Evolutionary conservation across 2,329 filamentous ascomycete species (phyloP).

Genomic region (Helotiales sp.): DNA sequence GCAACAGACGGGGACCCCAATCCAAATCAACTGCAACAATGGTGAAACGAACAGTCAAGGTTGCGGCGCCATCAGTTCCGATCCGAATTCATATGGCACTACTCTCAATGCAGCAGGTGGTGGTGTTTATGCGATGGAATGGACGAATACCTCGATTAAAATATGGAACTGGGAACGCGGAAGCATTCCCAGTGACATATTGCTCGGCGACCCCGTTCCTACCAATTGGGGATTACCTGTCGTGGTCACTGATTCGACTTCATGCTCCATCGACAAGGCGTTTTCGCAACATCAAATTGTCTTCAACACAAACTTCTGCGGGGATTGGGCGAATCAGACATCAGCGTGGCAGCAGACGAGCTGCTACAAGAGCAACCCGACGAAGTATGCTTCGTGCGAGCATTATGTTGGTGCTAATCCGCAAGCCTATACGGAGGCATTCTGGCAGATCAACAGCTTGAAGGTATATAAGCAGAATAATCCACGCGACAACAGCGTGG

Average conservation of each 20-base stretch:
- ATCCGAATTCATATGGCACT: slow-evolving; percentile 34
- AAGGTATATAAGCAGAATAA: slow-evolving; percentile 1
- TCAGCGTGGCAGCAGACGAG: background rate
- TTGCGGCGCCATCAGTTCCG: slow-evolving; percentile 31
- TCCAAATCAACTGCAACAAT: slow-evolving; percentile 37
- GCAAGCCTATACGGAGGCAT: slow-evolving; percentile 66
- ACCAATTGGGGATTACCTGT: slow-evolving; percentile 65
- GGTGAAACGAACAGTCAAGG: slow-evolving; percentile 15
- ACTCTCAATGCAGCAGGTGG: slow-evolving; percentile 51
- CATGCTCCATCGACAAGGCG: slow-evolving; percentile 64
- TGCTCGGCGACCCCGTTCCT: slow-evolving; percentile 56
- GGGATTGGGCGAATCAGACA: slow-evolving; percentile 49
- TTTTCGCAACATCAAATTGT: slow-evolving; percentile 72
- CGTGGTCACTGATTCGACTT: slow-evolving; percentile 55
- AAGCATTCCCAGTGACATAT: slow-evolving; percentile 64
- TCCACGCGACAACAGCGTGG: background rate
- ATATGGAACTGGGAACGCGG: slow-evolving; percentile 74
- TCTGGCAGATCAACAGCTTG: slow-evolving; percentile 67
- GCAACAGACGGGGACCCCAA: slow-evolving; percentile 30
- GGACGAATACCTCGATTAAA: slow-evolving; percentile 67
- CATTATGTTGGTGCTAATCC: slow-evolving; percentile 73
- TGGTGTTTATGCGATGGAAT: slow-evolving; percentile 66
- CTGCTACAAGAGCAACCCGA: slow-evolving; percentile 59
- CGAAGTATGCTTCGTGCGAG: slow-evolving; percentile 63
- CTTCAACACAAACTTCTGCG: slow-evolving; percentile 75